Base-by-base conservation (phyloP, 75 land plant genomes). In the Pinus albicaulis region DNA sequence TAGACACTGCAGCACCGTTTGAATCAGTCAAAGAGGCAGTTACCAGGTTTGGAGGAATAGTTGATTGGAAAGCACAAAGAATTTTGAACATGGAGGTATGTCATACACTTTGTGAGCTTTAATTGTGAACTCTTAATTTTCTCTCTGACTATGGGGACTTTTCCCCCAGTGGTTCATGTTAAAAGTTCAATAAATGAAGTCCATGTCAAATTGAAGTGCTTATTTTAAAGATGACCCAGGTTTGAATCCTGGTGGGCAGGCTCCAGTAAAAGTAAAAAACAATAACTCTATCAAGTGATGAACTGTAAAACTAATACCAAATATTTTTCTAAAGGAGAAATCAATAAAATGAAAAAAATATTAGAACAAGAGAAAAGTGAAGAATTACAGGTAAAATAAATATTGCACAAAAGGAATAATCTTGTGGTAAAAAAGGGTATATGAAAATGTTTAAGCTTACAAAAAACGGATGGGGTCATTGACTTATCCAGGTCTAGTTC, bases 21-120 rank as follows among this genome's bases (percentile, higher is more conserved):
- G 93, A 92, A 65, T 90, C 90, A 44, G 95, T 92, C 34, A 91
- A 87, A 65, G 95, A 83, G 64, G 95, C 93, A 53, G 93, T 90
- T 48, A 88, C 81, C 23, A 84, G 82, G 77, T 92, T 92, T 88
- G 93, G 93, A 22, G 95, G 88, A 71, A 87, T 82, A 73, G 84
- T 86, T 77, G 82, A 86, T 80, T 84, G 84, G 81, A 88, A 90
- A 71, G 88, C 87, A 31, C 93, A 89, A 56, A 84, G 74, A 76
- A 63, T 81, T 20, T 77, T 78, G n/a, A 88, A 80, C 62, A 78
- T 79, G 59, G 95, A 92, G 93, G 95, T 92, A 79, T 65, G 28
- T 19, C 26, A 17, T 25, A 31, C 68, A 68, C 52, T 38, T n/a
- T 41, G 4, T 68, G 71, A 68, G 24, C 22, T 68, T 38, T 68